Evolutionary conservation across 768 basidiomycete genomes (phyloP), one percentile per base, ranked within the genome.

Genomic region (Boletus tomentosulus): DNA sequence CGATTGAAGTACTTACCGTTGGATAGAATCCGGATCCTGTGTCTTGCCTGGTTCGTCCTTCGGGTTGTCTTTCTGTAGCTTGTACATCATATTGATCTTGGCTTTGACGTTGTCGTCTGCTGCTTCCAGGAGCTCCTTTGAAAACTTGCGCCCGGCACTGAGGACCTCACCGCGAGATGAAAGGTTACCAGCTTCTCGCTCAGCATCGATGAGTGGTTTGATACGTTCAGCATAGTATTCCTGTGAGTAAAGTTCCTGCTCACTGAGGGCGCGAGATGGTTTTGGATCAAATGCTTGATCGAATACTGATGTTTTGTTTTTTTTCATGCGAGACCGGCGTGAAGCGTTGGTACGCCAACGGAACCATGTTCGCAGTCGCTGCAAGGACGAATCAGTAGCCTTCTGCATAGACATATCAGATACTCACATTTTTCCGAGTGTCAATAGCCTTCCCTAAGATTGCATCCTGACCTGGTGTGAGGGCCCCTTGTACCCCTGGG

Each of bases 291-390:
- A 13, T 13, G 38, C 39, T 2, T 8, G 28, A 13, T 54, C 46
- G 4, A 48, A 54, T 16, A 41, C 16, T 6, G 53, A 47, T 15
- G 15, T 42, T 11, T 31, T 33, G 31, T 41, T 48, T n/a, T 54
- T 48, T 6, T 41, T 4, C 13, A 15, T 24, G 1, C 39, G 16
- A 19, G 13, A 30, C 34, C 31, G 31, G 28, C 48, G 31, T 25
- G 46, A 54, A 1, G 28, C 10, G 13, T 48, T 48, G 10, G 38
- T 19, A 19, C 22, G 6, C 53, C 53, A 54, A 31, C 22, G 24
- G 15, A 38, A 54, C 53, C 53, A 54, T 8, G 46, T 54, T 10
- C 3, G 28, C 8, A 54, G 19, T 48, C 13, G 38, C 46, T 54
- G 16, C n/a, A 15, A 12, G 25, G n/a, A 41, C 7, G 19, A 15